Evolutionary conservation across 2,329 filamentous ascomycete species (phyloP).

Genomic region (Aureobasidium sp.): DNA sequence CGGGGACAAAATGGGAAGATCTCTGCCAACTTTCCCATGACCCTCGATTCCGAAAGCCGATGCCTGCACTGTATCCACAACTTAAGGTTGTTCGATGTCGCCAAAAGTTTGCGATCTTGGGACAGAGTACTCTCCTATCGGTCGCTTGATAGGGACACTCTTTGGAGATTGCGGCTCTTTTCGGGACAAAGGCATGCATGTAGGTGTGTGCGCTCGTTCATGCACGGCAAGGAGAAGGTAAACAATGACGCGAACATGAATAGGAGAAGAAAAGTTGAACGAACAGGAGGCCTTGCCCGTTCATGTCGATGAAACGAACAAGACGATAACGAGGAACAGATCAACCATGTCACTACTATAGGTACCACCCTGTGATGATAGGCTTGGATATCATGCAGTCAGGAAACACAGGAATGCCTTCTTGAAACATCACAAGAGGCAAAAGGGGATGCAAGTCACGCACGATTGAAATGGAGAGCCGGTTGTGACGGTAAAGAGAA

Average conservation of each 20-base stretch:
- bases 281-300: background rate
- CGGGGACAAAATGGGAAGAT: background rate
- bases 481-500: background rate
- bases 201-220: background rate
- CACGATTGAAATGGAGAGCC: no score
- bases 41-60: background rate
- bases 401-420: background rate
- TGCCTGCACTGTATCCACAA: background rate
- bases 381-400: background rate
- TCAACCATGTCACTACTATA: background rate
- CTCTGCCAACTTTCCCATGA: background rate
- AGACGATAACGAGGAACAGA: background rate
- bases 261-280: background rate
- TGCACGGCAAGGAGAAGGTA: background rate
- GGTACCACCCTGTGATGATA: background rate
- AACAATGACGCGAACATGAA: background rate
- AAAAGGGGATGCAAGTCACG: background rate
- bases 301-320: background rate
- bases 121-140: background rate
- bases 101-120: background rate
- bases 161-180: background rate
- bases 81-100: slow-evolving; percentile 2
- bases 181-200: background rate
- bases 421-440: background rate
- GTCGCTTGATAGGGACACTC: background rate